Percentiles rank a stretch among this genome's conserved stretches.
phyloP scores from a whole-genome alignment of 1,284 basidiomycete species.

The Moniliella sp. region DNA sequence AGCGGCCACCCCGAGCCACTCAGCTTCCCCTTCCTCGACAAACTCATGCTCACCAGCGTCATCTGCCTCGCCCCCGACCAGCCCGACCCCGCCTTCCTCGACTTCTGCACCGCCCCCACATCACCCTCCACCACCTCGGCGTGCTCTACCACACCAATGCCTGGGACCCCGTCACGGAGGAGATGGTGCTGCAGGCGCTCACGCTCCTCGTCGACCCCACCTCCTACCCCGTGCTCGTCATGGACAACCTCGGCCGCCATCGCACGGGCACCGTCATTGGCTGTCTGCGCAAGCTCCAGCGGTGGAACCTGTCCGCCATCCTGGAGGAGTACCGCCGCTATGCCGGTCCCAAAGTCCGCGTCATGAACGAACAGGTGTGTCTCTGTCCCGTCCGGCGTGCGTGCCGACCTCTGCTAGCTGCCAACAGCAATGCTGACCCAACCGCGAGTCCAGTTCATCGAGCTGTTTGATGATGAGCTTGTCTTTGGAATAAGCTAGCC shows the following conservation, averaged over 20 bases:
- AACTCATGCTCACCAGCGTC: slow-evolving; percentile 37
- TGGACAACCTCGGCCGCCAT: slow-evolving; percentile 40
- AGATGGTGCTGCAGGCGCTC: slow-evolving; percentile 39
- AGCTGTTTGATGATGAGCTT: slow-evolving; percentile 40
- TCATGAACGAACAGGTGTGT: slow-evolving; percentile 39
- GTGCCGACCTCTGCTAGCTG: too few relatives aligned
- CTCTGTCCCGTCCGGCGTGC: too few relatives aligned
- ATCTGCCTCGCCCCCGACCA: slow-evolving; percentile 42
- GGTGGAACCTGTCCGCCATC: slow-evolving; percentile 39
- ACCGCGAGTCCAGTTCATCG: slow-evolving; percentile 38
- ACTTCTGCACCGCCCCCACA: slow-evolving; percentile 26
- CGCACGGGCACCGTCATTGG: slow-evolving; percentile 40
- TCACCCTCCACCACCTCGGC: slow-evolving; percentile 35
- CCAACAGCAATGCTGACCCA: too few relatives aligned
- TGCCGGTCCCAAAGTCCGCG: slow-evolving; percentile 39
- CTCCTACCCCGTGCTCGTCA: slow-evolving; percentile 39
- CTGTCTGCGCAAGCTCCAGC: slow-evolving; percentile 37
- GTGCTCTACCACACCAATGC: slow-evolving; percentile 35
- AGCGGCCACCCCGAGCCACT: slow-evolving; percentile 41
- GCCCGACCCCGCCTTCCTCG: slow-evolving; percentile 30
- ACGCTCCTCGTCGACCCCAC: slow-evolving; percentile 38
- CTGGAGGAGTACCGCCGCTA: slow-evolving; percentile 40
- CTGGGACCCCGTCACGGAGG: slow-evolving; percentile 37
- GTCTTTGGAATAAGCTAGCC: too few relatives aligned
- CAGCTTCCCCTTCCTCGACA: slow-evolving; percentile 41